A percentile compares a stretch with the other conserved stretches of the same genome.
Evolutionary conservation across 2,329 filamentous ascomycete genomes (phyloP).

Genomic region (Immersiporthe knoxdaviesiana): DNA sequence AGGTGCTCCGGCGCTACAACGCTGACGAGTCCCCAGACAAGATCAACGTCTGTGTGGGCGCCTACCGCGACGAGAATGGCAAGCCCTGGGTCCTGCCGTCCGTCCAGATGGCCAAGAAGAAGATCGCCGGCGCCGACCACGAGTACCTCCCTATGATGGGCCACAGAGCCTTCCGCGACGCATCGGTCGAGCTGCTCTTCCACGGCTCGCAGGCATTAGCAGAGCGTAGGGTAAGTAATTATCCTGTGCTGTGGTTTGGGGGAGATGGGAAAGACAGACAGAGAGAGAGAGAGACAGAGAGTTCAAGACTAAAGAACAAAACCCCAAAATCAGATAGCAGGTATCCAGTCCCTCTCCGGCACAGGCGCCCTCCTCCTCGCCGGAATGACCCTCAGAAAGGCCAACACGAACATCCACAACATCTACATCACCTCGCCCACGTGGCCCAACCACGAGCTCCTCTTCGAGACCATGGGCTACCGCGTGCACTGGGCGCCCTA

Average conservation of each 20-base stretch:
- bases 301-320: not conserved
- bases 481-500: conserved; percentile 41
- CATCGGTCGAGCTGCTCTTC: conserved; percentile 39
- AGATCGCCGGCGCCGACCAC: conserved; percentile 35
- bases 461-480: conserved; percentile 42
- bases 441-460: conserved; percentile 46
- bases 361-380: conserved; percentile 45
- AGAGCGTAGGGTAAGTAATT: conserved; percentile 37
- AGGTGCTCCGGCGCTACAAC: conserved; percentile 34
- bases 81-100: conserved; percentile 45
- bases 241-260: no score
- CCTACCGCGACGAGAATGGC: conserved; percentile 44
- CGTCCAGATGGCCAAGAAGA: conserved; percentile 37
- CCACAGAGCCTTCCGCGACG: conserved; percentile 38
- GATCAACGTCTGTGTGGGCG: conserved; percentile 45
- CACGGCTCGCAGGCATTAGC: conserved; percentile 34
- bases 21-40: conserved; percentile 38
- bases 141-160: conserved; percentile 46
- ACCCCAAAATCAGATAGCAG: conserved; percentile 13
- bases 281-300: no score
- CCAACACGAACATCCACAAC: conserved; percentile 33
- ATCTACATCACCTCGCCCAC: conserved; percentile 46
- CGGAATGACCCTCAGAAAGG: conserved; percentile 39
- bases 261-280: no score
- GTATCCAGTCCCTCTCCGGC: conserved; percentile 44